Conservation (phyloP, 2,329 filamentous ascomycete species). For the Fusarium tuaranense region DNA sequence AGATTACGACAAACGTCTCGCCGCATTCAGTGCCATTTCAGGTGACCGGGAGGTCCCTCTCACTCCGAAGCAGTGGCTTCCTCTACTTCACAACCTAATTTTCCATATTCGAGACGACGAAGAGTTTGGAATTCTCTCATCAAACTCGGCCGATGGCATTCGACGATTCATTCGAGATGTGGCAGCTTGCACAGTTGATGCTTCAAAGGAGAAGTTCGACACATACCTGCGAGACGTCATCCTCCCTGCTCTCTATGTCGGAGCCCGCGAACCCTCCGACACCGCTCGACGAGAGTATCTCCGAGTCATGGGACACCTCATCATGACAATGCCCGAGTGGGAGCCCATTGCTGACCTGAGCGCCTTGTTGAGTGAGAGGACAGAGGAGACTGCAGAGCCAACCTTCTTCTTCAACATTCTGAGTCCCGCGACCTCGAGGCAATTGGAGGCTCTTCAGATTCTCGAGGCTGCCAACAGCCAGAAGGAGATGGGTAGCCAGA, state of each 20-base stretch:
- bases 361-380: constrained; percentile 68
- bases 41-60: constrained; percentile 69
- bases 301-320: constrained; percentile 80
- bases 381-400: constrained; percentile 73
- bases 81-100: constrained; percentile 88
- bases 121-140: constrained; percentile 84
- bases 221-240: constrained; percentile 73
- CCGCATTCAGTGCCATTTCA: constrained; percentile 80
- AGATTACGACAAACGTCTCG: constrained; percentile 85
- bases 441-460: constrained; percentile 84
- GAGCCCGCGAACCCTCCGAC: constrained; percentile 83
- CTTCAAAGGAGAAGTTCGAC: constrained; percentile 60
- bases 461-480: constrained; percentile 76
- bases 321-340: constrained; percentile 78
- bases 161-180: constrained; percentile 80
- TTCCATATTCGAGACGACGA: constrained; percentile 89
- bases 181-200: constrained; percentile 53
- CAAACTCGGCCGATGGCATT: constrained; percentile 84
- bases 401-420: constrained; percentile 95
- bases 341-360: constrained; percentile 79
- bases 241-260: constrained; percentile 80
- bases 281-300: constrained; percentile 87
- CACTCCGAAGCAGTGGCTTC: constrained; percentile 83
- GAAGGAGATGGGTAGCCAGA: constrained; percentile 77
- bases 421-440: constrained; percentile 87